phyloP scores from a whole-genome alignment of 345 rosid species.

The Eucalyptus paniculata region DNA sequence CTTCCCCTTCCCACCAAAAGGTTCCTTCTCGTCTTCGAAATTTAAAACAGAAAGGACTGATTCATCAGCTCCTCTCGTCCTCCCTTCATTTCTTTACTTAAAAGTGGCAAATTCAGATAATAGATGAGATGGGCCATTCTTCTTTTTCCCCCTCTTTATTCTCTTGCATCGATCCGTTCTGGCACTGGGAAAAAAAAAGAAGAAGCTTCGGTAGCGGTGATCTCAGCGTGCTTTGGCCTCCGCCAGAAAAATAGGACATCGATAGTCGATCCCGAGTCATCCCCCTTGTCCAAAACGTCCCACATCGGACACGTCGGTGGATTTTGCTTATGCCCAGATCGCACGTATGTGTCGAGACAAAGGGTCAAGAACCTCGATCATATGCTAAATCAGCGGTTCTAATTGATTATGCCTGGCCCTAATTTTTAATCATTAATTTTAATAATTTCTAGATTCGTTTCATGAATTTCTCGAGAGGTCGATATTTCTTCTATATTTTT shows the following conservation, averaged over 20 bases:
- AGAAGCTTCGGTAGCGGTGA: not conserved
- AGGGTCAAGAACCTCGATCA: not conserved
- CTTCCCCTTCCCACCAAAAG: not conserved
- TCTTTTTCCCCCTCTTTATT: not conserved
- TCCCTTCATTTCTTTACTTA: not conserved
- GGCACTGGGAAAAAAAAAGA: not conserved
- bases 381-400: not conserved
- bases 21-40: not conserved
- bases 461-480: not conserved
- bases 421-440: not conserved
- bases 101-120: not conserved
- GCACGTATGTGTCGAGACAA: not conserved
- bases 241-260: not conserved
- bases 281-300: not conserved
- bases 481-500: no score
- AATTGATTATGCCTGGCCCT: not conserved
- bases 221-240: not conserved
- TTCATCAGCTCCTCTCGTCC: not conserved
- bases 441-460: not conserved
- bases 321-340: not conserved
- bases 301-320: not conserved
- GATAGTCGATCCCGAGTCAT: not conserved
- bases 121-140: not conserved
- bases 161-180: not conserved
- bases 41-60: not conserved